Evolutionary conservation across 2,329 filamentous ascomycete species (phyloP).

Genomic region (Stachybotrys elegans): DNA sequence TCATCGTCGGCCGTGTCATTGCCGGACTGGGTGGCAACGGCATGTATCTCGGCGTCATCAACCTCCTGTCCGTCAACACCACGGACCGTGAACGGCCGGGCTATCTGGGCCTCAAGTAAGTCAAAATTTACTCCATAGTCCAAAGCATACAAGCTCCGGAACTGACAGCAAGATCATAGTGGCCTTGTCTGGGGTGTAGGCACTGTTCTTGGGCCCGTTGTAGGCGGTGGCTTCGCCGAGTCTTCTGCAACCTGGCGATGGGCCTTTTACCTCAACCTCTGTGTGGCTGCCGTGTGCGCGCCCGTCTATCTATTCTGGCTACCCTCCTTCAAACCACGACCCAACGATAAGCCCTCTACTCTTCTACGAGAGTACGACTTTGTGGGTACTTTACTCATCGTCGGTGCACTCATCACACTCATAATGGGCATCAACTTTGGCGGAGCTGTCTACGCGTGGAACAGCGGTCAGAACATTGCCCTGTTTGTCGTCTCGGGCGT

Average conservation of each 20-base stretch:
- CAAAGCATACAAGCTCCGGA: neutral
- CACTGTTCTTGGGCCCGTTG: neutral
- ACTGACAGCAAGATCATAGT: neutral
- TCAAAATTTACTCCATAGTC: neutral
- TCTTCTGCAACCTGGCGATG: conserved; percentile 1
- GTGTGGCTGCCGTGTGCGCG: neutral
- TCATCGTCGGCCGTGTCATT: conserved; percentile 39
- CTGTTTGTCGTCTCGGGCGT: conserved; percentile 39
- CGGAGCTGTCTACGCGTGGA: conserved; percentile 44
- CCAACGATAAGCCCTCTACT: neutral
- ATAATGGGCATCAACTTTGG: conserved; percentile 48
- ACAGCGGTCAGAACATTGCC: conserved; percentile 34
- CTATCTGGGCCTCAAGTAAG: conserved; percentile 1
- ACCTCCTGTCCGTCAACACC: neutral
- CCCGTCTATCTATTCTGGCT: conserved; percentile 2
- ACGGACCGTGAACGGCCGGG: neutral
- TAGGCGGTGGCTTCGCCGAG: conserved; percentile 1
- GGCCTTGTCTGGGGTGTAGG: conserved; percentile 1
- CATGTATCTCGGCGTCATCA: conserved; percentile 17
- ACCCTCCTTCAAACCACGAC: neutral
- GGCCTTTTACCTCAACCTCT: conserved; percentile 2
- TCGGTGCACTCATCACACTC: conserved; percentile 35
- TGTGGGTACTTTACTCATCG: conserved; percentile 18
- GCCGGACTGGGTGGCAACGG: conserved; percentile 35
- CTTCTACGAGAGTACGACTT: conserved; percentile 4